phyloP scores from a whole-genome alignment of 257 asterid genomes.

The Osmanthus fragrans region DNA sequence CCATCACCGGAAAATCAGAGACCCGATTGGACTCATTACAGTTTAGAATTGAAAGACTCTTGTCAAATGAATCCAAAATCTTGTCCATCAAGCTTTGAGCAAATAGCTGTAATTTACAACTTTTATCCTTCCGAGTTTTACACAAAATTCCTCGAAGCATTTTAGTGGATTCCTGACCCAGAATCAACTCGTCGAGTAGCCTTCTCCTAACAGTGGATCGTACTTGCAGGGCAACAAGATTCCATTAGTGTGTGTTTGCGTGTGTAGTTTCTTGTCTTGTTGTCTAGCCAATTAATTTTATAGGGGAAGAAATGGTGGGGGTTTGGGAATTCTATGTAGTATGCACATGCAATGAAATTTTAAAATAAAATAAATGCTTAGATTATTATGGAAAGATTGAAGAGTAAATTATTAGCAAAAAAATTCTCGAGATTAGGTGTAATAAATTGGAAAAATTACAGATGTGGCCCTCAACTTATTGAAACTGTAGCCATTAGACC shows the following conservation, averaged over 20 bases:
- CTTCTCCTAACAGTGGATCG: constrained; percentile 19
- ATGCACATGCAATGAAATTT: not conserved
- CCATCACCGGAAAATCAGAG: constrained; percentile 22
- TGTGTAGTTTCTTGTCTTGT: not conserved
- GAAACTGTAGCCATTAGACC: too few relatives aligned
- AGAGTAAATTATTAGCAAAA: too few relatives aligned
- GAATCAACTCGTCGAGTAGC: constrained; percentile 41
- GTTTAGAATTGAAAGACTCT: constrained; percentile 37
- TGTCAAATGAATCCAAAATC: constrained; percentile 41
- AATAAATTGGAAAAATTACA: not conserved
- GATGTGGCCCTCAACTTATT: not conserved
- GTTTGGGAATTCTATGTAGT: not conserved
- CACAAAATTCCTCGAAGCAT: constrained; percentile 36
- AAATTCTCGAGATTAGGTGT: not conserved
- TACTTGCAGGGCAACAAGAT: not conserved
- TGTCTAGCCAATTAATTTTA: not conserved
- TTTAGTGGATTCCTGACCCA: constrained; percentile 46
- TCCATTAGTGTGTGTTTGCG: not conserved
- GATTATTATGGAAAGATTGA: too few relatives aligned
- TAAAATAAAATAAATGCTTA: not conserved
- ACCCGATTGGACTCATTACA: constrained; percentile 33
- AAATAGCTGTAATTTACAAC: not conserved
- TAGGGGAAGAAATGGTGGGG: not conserved
- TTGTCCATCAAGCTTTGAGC: constrained; percentile 35
- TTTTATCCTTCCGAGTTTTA: not conserved